These are phyloP conservation scores for Trametes meyenii DNA, from an alignment of 768 basidiomycete genomes.

Conservation along the genomic window DNA sequence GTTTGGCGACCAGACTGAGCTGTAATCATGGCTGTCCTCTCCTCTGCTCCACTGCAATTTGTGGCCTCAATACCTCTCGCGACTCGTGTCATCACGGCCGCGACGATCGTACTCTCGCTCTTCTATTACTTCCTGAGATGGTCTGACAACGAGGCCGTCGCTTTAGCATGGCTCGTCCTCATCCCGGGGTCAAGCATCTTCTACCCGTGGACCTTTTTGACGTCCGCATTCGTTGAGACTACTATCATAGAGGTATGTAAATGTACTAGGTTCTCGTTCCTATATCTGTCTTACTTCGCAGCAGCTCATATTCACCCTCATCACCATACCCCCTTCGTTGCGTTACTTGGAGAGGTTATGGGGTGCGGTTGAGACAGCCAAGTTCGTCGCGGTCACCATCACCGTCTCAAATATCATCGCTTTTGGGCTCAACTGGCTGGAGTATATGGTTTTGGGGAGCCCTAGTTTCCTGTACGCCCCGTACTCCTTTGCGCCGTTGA, in stretches of 20 bases:
- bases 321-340: constrained; percentile 79
- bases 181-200: constrained; percentile 81
- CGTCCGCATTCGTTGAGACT: constrained; percentile 85
- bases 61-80: constrained; percentile 76
- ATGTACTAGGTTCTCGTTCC: neutral
- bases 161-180: constrained; percentile 72
- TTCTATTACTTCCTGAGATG: constrained; percentile 69
- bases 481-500: constrained; percentile 6
- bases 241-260: constrained; percentile 77
- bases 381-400: constrained; percentile 82
- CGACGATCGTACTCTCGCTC: constrained; percentile 59
- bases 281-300: constrained; percentile 9
- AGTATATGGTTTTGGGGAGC: constrained; percentile 68
- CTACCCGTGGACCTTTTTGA: constrained; percentile 94
- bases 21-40: constrained; percentile 68
- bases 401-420: constrained; percentile 87
- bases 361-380: constrained; percentile 83
- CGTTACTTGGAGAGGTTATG: constrained; percentile 94
- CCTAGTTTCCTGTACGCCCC: constrained; percentile 76
- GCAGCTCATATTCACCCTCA: constrained; percentile 76
- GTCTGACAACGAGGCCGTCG: constrained; percentile 43
- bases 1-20: constrained; percentile 18
- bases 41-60: constrained; percentile 64
- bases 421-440: constrained; percentile 86
- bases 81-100: constrained; percentile 70